Evolutionary conservation across 495 filamentous ascomycete genomes (phyloP), one percentile per base, ranked within the genome.

Genomic region (Penicillium bovifimosum): DNA sequence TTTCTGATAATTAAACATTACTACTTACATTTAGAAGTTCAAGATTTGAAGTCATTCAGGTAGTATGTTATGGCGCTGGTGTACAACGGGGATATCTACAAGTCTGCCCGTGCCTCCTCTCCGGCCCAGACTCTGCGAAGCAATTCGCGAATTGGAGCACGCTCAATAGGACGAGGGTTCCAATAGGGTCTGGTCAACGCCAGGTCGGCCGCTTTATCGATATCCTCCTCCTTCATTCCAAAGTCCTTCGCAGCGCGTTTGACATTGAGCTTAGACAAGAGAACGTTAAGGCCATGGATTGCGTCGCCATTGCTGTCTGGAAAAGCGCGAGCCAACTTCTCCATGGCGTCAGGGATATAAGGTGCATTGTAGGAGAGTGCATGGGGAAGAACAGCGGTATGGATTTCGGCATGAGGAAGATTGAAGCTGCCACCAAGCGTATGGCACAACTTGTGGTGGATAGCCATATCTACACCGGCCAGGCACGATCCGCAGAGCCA

Each of bases 371-470:
- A 87, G 0, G 83, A 82, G 9, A 87, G 69, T 2, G 84, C 82
- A 55, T 88, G 84, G 0, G 84, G 82, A 0, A 87, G 66, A 0
- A 87, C 78, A 27, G 84, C 82, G 0, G 82, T 85, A 63, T 88
- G 84, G 0, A 83, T 86, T 59, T 87, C 82, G 3, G 85, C 80
- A 47, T 88, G 85, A 1, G 85, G 83, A 7, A 88, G 77, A 50
- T 82, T 83, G 68, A 88, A 86, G 59, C 77, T 80, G 2, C 84
- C 84, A 13, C 84, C 84, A 10, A 86, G 72, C 0, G 80, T 81
- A 63, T 87, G 84, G 68, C 82, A 86, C 10, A 87, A 77, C 60
- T 87, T 87, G 63, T 86, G 84, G 61, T 87, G 84, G 14, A 88
- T 76, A 13, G 81, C 76, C 84, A 87, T 86, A 31, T 82, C 83